Evolutionary conservation across 208 protist species (phyloP), one percentile per base, ranked within the genome.

Genomic region (Leishmania turanica): DNA sequence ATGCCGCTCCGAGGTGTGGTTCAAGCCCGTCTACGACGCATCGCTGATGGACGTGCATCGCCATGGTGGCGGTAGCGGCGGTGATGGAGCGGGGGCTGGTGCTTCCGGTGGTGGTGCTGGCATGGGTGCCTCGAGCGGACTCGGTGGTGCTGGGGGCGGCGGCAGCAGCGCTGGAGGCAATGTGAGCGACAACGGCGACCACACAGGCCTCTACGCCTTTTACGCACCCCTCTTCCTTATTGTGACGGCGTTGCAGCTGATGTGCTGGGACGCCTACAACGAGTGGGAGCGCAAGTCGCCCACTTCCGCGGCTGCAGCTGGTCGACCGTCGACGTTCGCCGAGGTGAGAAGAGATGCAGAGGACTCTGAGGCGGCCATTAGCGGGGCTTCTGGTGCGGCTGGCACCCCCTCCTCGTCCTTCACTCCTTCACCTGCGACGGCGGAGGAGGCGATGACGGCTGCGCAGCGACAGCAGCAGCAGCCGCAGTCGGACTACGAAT

Each of bases 1-100:
- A 3, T 96, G 87, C 79, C 94, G 94, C 8, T 83, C 87, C 53
- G 94, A 96, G 66, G 92, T 95, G 42, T 97, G 94, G 94, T 89
- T 92, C 75, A 73, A 84, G 66, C 88, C 83, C 2, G 79, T 85
- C 7, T 69, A 78, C 74, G 78, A 76, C 66, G 19, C 77, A 19
- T 80, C 83, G 15, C 47, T 74, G 68, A 83, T 51, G 42, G 31
- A 42, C 51, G 7, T 37, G 24, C 64, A 71, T 47, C 73, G 60
- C 51, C 62, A 62, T 54, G 42, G 71, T 71, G 45, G 64, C 51
- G 71, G 69, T 27, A n/a, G 31, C 53, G 75, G 81, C 68, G 68
- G 80, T 65, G 84, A 79, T 9, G 54, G 27, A 54, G 42, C 58
- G n/a, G 75, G 75, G 11, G 24, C 42, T 42, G 60, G 75, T 54